Base-by-base conservation (phyloP, 331 rosid genomes). In the Saraca asoca region DNA sequence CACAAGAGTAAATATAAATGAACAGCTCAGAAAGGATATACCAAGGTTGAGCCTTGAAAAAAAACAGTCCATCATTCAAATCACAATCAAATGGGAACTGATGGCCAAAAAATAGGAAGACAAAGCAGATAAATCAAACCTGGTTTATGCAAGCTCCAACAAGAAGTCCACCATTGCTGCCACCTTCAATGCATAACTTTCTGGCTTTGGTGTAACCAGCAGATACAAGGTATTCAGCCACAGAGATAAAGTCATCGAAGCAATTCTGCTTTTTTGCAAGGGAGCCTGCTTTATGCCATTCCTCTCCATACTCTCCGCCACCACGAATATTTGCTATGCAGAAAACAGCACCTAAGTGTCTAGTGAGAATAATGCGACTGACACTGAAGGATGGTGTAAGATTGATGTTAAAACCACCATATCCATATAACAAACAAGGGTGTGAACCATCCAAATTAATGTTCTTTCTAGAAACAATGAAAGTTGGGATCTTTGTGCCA, bases 251-350 rank as follows among this genome's bases (percentile, higher is more conserved):
- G 64, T 93, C 98, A 71, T 90, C 95, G 73, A 90, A 93, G 82
- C 96, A 90, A 85, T 84, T 93, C 85, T 93, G 98, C 76, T 93
- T 93, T 64, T 69, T 85, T 12, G 84, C 82, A 45, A 90, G 98
- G 68, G 95, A 84, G 43, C 98, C 98, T 66, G 95, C 94, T 85
- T 93, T 93, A 68, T 93, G 98, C 98, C 98, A 93, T 74, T 93
- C 95, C 90, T 93, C 97, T 62, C 98, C 98, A 56, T 90, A 93
- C 70, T 93, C 98, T 56, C 98, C 98, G 71, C 98, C 98, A 29
- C 98, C 98, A 70, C 96, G 95, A 58, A 93, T 87, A 79, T 90
- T 90, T 46, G 96, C 98, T 76, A 88, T 58, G 88, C 95, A 82
- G 81, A 29, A 85, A 74, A 89, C 95, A 74, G 64, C 78, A 62